These are phyloP conservation scores for Termitomyces sp. DNA, from an alignment of 768 basidiomycete genomes.

Conservation along the genomic window DNA sequence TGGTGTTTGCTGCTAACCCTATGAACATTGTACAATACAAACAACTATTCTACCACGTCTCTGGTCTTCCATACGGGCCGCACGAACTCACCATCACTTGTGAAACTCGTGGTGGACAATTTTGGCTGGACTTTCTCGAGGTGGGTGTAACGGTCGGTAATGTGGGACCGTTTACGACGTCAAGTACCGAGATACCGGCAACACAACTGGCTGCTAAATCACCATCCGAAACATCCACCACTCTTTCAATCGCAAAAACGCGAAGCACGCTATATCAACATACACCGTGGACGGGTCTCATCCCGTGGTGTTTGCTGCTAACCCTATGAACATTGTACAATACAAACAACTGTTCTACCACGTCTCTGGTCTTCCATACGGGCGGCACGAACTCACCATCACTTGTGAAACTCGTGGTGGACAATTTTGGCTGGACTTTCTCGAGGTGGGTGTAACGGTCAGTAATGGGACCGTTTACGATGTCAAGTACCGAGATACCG, in stretches of 20 bases:
- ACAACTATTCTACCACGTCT: slow-evolving; percentile 9
- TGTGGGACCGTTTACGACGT: background rate
- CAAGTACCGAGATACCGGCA: background rate
- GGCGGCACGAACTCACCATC: slow-evolving; percentile 10
- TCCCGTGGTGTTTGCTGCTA: background rate
- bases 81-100: slow-evolving; percentile 12
- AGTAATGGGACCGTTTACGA: background rate
- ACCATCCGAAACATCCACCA: background rate
- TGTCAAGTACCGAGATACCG: background rate
- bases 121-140: slow-evolving; percentile 15
- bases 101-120: background rate
- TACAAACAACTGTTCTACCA: slow-evolving; percentile 11
- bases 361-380: background rate
- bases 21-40: background rate
- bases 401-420: background rate
- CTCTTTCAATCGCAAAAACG: too few species aligned
- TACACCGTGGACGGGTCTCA: slow-evolving; percentile 12
- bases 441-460: background rate
- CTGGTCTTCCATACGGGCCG: background rate
- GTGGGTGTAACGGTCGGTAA: background rate
- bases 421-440: slow-evolving; percentile 13
- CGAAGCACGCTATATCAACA: slow-evolving; percentile 2
- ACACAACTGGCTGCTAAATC: background rate
- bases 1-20: background rate
- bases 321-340: background rate